These are phyloP conservation scores for Canavalia gladiata DNA, from an alignment of 306 rosid genomes.

Conservation along the genomic window DNA sequence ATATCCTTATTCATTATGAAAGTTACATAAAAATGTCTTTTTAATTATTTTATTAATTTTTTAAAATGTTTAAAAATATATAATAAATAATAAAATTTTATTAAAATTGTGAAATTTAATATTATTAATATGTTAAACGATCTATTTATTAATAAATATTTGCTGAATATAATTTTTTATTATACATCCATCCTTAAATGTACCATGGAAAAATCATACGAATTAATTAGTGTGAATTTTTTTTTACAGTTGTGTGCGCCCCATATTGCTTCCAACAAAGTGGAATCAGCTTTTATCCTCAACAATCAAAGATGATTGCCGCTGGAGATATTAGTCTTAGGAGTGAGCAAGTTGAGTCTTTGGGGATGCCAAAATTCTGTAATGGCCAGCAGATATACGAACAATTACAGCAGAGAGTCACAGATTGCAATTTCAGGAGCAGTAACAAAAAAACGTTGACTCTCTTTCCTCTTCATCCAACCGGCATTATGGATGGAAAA, in stretches of 20 bases:
- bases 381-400: conserved; percentile 2
- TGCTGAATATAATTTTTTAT: too few species aligned
- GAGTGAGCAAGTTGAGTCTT: neutral
- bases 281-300: conserved; percentile 51
- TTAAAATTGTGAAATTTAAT: too few species aligned
- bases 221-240: neutral
- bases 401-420: neutral
- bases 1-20: too few species aligned
- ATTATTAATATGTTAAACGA: too few species aligned
- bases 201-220: too few species aligned
- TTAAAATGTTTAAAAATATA: too few species aligned
- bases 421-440: neutral
- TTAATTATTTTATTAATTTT: too few species aligned
- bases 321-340: conserved; percentile 38
- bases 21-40: neutral
- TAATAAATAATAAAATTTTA: too few species aligned
- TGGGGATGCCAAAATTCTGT: conserved; percentile 29
- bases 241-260: conserved; percentile 52
- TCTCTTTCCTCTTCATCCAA: conserved; percentile 73
- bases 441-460: conserved; percentile 54
- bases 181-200: too few species aligned
- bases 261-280: conserved; percentile 57
- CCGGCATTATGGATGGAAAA: conserved; percentile 54
- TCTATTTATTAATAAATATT: too few species aligned
- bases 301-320: conserved; percentile 29